Percentiles rank a stretch among this genome's conserved stretches.
phyloP scores from a whole-genome alignment of 1,139 yeast genomes.

The Suhomyces kunorum region DNA sequence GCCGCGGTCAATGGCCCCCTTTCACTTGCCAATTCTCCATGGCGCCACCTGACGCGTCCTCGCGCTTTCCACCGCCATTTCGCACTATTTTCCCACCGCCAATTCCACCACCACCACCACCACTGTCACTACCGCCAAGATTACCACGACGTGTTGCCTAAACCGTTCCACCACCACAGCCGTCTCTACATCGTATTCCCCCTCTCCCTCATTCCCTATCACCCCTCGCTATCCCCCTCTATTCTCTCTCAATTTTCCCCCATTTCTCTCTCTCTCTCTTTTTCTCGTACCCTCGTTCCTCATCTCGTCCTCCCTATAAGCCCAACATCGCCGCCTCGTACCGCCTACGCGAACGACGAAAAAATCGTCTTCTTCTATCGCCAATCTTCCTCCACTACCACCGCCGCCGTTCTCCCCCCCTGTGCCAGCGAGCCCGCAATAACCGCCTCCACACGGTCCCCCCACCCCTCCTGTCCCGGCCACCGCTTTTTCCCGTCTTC shows the following conservation, averaged over 20 bases:
- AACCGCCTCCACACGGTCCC: neutral
- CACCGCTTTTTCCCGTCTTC: neutral
- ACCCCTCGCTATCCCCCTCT: neutral
- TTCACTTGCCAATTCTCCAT: neutral
- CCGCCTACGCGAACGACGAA: constrained; percentile 8
- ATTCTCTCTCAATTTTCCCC: neutral
- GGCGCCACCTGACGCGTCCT: neutral
- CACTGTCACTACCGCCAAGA: neutral
- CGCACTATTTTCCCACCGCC: neutral
- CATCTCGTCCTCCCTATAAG: neutral
- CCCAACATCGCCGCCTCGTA: neutral
- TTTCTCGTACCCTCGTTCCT: neutral
- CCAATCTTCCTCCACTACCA: no score
- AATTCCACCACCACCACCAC: neutral
- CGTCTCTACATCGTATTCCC: no score
- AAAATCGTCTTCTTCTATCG: no score
- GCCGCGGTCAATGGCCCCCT: no score
- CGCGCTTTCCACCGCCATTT: neutral
- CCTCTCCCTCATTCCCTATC: neutral
- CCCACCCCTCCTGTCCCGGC: neutral
- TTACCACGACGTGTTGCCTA: neutral
- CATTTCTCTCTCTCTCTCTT: neutral
- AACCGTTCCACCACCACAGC: neutral
- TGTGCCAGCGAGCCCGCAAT: no score
- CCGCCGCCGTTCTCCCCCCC: no score